Evolutionary conservation across 192 early-diverging fungal genomes (phyloP).

Genomic region (Coemansia sp.): DNA sequence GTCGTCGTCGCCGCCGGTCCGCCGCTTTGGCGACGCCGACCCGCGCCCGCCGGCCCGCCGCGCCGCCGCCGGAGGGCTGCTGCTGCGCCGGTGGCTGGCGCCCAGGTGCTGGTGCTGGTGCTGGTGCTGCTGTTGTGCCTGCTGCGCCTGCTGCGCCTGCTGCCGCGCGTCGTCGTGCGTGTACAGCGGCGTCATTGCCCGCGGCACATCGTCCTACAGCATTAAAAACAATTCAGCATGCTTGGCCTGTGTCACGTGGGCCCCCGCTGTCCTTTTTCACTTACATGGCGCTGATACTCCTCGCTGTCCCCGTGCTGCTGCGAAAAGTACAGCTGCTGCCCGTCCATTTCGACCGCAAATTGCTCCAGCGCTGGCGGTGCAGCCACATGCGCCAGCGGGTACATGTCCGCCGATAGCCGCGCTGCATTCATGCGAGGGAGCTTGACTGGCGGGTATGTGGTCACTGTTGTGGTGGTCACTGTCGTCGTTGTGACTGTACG

Average conservation of each 20-base stretch:
- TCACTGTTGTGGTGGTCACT: conserved; percentile 78
- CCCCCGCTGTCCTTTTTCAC: background rate
- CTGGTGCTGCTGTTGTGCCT: no score
- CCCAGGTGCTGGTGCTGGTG: background rate
- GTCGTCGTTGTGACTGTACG: conserved; percentile 67
- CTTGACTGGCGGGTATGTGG: conserved; percentile 71
- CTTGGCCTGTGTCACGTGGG: background rate
- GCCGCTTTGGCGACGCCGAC: background rate
- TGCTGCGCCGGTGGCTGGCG: background rate
- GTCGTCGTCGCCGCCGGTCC: conserved; percentile 4
- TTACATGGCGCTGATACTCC: conserved; percentile 15
- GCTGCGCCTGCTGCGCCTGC: no score
- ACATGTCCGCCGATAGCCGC: conserved; percentile 58
- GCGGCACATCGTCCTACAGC: background rate
- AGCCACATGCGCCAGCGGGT: conserved; percentile 68
- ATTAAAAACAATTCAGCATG: background rate
- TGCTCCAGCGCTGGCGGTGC: conserved; percentile 76
- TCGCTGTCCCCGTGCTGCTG: conserved; percentile 51
- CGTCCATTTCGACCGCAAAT: conserved; percentile 78
- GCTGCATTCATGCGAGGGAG: conserved; percentile 57
- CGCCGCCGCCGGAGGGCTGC: background rate
- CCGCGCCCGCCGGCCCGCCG: background rate
- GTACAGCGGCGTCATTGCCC: conserved; percentile 49
- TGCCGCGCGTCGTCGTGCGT: conserved; percentile 42
- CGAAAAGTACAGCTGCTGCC: conserved; percentile 65